phyloP scores from a whole-genome alignment of 1,139 yeast genomes.

The Blastobotrys elegans region DNA sequence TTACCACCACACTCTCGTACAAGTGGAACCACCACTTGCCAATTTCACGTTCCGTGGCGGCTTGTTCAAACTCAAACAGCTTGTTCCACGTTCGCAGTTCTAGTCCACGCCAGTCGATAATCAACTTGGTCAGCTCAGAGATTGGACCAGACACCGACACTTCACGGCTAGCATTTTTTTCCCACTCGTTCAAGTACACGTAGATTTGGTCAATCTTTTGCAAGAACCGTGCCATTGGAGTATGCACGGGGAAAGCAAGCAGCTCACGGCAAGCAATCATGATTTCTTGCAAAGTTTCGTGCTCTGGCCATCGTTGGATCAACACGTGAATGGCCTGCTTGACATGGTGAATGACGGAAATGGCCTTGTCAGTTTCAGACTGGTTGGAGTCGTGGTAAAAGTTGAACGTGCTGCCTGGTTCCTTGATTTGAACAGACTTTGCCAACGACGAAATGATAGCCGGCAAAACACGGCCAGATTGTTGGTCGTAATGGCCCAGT shows the following conservation, averaged over 20 bases:
- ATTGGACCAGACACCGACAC: constrained; percentile 58
- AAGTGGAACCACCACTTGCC: constrained; percentile 92
- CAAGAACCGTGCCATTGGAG: constrained; percentile 73
- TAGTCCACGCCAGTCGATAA: constrained; percentile 85
- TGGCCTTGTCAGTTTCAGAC: constrained; percentile 57
- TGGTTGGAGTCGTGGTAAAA: constrained; percentile 68
- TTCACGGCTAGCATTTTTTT: constrained; percentile 78
- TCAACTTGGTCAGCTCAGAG: constrained; percentile 56
- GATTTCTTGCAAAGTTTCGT: constrained; percentile 76
- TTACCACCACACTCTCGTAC: constrained; percentile 58
- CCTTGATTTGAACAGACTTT: neutral
- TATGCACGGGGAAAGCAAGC: constrained; percentile 52
- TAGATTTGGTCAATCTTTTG: constrained; percentile 85
- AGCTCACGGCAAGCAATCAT: constrained; percentile 64
- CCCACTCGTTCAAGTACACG: constrained; percentile 85
- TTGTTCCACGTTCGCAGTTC: constrained; percentile 85
- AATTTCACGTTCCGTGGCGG: constrained; percentile 41
- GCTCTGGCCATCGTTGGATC: constrained; percentile 85
- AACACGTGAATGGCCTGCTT: constrained; percentile 46
- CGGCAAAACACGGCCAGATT: constrained; percentile 2
- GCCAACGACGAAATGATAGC: neutral
- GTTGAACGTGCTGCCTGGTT: constrained; percentile 38
- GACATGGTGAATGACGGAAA: constrained; percentile 47
- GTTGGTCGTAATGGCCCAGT: neutral
- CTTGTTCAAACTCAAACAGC: constrained; percentile 65